Base-by-base conservation (phyloP, 352 stramenopile genomes). In the Phytophthora idaei region DNA sequence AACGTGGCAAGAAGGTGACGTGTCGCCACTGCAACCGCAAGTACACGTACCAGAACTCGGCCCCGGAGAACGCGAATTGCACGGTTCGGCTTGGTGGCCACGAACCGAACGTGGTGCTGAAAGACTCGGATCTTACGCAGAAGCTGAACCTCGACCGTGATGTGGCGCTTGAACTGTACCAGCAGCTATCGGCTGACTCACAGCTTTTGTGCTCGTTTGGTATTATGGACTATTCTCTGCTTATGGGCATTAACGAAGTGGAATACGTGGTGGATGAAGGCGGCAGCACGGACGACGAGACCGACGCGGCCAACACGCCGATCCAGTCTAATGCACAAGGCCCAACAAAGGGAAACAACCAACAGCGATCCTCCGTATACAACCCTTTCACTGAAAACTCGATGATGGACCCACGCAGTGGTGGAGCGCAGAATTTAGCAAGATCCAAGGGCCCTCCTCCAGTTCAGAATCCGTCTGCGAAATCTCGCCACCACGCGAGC, bases 141-240 rank as follows among this genome's bases (percentile, higher is more conserved):
- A 96, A 97, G 69, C 86, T 97, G 32, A 93, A 92, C 48, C 76
- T 97, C 14, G 84, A 93, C 55, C 78, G 76, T 17, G 76, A 89
- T 37, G 72, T 89, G 21, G 81, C 86, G 3, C 49, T 92, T 39
- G 80, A 93, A 25, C 48, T 95, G 37, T 94, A 93, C 61, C 75
- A 83, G 25, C 85, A 94, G 36, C 73, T 97, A 3, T 89, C 81
- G 32, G 85, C 78, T n/a, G 90, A 97, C 64, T 86, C 73, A 27
- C 77, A 94, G 31, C n/a, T 96, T 28, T 69, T 97, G 5, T 93
- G 87, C 53, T 89, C 81, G 34, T 94, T 95, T 69, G 89, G 90
- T 17, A 97, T 97, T 61, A 97, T 97, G 91, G 91, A 97, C 65
- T 97, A 97, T 66, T 96, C 86, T 28, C 64, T 97, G 32, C 81